phyloP scores from a whole-genome alignment of 108 stramenopile species.

The Phaeodactylum tricornutum region DNA sequence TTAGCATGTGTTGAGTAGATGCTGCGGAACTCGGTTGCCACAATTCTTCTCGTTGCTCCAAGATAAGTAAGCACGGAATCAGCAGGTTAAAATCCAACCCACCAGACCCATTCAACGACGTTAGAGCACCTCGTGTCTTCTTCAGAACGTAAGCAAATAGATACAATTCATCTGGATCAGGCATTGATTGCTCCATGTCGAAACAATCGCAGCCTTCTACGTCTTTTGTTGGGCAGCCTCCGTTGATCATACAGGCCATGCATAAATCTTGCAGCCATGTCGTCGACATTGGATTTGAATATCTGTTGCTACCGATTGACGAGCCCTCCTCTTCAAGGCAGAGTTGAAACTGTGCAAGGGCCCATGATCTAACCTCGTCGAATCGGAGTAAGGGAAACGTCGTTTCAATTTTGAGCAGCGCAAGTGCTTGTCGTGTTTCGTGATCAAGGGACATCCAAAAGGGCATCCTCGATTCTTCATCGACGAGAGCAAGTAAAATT shows the following conservation, averaged over 20 bases:
- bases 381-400: conserved; percentile 51
- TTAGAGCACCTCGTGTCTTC: neutral
- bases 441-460: conserved; percentile 68
- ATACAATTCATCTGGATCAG: neutral
- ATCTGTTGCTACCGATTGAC: too few species aligned
- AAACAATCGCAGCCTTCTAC: too few species aligned
- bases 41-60: conserved; percentile 24
- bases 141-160: neutral
- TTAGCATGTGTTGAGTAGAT: conserved; percentile 51
- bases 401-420: conserved; percentile 37
- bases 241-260: conserved; percentile 44
- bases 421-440: conserved; percentile 39
- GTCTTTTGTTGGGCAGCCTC: conserved; percentile 34
- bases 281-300: neutral
- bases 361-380: conserved; percentile 60
- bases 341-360: conserved; percentile 24
- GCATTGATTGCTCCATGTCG: too few species aligned
- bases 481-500: conserved; percentile 38
- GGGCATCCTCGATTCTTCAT: conserved; percentile 29
- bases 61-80: conserved; percentile 51
- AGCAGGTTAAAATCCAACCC: conserved; percentile 71
- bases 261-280: conserved; percentile 48
- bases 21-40: conserved; percentile 1
- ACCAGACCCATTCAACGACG: conserved; percentile 7
- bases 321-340: conserved; percentile 5